Percentiles rank a stretch among this genome's conserved stretches.
These are phyloP conservation scores for Austroboletus olivaceoglutinosus DNA, from an alignment of 1,284 basidiomycete species.

Conservation along the genomic window DNA sequence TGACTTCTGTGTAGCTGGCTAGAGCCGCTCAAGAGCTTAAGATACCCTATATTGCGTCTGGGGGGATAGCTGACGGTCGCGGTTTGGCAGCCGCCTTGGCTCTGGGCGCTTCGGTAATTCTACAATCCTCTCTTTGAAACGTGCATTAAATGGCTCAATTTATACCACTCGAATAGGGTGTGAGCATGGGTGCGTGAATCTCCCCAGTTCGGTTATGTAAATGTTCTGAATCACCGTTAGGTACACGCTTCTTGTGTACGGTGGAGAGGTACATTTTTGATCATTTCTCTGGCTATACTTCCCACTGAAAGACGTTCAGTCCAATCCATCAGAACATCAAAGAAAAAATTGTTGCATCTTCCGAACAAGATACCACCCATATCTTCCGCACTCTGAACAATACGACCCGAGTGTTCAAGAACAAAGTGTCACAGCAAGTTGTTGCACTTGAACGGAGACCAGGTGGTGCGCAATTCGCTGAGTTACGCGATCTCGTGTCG, in stretches of 20 bases:
- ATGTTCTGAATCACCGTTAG: slow-evolving; percentile 33
- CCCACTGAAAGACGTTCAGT: slow-evolving; percentile 35
- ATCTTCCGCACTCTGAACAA: slow-evolving; percentile 89
- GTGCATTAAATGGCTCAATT: not conserved
- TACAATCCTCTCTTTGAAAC: not conserved
- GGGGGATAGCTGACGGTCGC: slow-evolving; percentile 79
- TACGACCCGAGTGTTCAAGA: slow-evolving; percentile 89
- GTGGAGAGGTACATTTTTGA: slow-evolving; percentile 55
- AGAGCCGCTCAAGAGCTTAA: slow-evolving; percentile 84
- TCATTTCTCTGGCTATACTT: not conserved
- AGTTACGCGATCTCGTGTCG: slow-evolving; percentile 79
- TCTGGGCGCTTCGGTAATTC: slow-evolving; percentile 71
- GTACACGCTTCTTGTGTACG: slow-evolving; percentile 86
- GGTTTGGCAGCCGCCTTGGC: slow-evolving; percentile 83
- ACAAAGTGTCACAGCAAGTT: slow-evolving; percentile 78
- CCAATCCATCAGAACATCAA: slow-evolving; percentile 92
- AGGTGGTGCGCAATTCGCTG: slow-evolving; percentile 86
- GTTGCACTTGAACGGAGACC: slow-evolving; percentile 77
- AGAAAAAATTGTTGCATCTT: slow-evolving; percentile 79
- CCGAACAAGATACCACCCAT: slow-evolving; percentile 82
- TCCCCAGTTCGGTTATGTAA: not conserved
- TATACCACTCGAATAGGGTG: slow-evolving; percentile 47
- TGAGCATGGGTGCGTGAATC: slow-evolving; percentile 73
- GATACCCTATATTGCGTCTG: slow-evolving; percentile 87
- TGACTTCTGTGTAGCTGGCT: slow-evolving; percentile 57